phyloP scores from a whole-genome alignment of 305 asterid species.

The Euphrasia arctica region DNA sequence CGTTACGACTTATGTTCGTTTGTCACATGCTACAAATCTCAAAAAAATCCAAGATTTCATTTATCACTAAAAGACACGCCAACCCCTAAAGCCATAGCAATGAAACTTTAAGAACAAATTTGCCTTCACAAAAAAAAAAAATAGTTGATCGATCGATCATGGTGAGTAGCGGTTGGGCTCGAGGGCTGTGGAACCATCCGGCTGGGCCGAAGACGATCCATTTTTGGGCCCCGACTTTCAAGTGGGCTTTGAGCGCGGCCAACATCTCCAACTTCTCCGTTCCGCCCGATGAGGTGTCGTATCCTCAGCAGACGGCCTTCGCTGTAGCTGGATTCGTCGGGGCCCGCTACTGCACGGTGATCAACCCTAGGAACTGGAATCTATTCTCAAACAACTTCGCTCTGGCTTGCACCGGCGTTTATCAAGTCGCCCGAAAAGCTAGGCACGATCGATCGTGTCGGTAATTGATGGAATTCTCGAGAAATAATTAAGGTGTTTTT shows the following conservation, averaged over 20 bases:
- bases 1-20: too few relatives aligned
- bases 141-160: not conserved
- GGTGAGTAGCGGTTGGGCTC: slow-evolving; percentile 19
- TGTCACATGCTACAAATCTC: too few relatives aligned
- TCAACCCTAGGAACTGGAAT: slow-evolving; percentile 38
- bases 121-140: too few relatives aligned
- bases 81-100: too few relatives aligned
- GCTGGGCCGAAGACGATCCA: slow-evolving; percentile 44
- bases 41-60: too few relatives aligned
- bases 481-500: too few relatives aligned
- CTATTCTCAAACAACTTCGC: slow-evolving; percentile 33
- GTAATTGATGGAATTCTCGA: not conserved
- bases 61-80: too few relatives aligned
- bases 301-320: slow-evolving; percentile 38
- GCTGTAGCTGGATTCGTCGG: slow-evolving; percentile 33
- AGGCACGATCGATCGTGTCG: slow-evolving; percentile 20
- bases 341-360: slow-evolving; percentile 37
- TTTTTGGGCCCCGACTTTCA: slow-evolving; percentile 44
- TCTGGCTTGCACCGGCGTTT: slow-evolving; percentile 34
- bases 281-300: slow-evolving; percentile 35
- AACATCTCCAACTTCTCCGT: slow-evolving; percentile 36
- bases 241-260: slow-evolving; percentile 36
- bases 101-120: too few relatives aligned
- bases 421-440: slow-evolving; percentile 28
- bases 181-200: slow-evolving; percentile 37